phyloP scores from a whole-genome alignment of 257 asterid genomes.

The Petunia secreta region DNA sequence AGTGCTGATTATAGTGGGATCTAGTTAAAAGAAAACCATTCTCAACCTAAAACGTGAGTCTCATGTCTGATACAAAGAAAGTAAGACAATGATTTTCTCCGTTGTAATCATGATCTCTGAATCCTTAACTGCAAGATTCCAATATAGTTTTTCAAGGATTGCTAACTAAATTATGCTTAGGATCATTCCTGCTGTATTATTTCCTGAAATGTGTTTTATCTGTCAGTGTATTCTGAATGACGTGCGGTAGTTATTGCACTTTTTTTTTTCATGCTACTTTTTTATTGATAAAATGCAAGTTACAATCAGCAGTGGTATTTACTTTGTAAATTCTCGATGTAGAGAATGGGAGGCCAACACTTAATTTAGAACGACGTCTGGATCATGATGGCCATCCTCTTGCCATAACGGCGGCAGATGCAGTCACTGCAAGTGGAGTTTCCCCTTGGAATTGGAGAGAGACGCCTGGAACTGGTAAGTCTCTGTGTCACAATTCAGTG shows the following conservation, averaged over 20 bases:
- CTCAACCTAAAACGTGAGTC: neutral
- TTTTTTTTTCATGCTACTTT: neutral
- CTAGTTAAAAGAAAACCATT: constrained; percentile 13
- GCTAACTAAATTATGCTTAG: no score
- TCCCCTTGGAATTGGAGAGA: constrained; percentile 99
- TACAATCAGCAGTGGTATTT: neutral
- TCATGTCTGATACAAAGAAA: neutral
- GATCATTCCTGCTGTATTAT: no score
- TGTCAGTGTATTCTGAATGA: no score
- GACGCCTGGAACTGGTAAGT: constrained; percentile 76
- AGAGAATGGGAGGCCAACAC: constrained; percentile 75
- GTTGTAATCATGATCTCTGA: neutral
- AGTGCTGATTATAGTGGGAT: neutral
- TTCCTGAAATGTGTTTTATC: no score
- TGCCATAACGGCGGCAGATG: constrained; percentile 82
- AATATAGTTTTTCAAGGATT: neutral
- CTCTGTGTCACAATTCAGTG: constrained; percentile 27
- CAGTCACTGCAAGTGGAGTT: constrained; percentile 75
- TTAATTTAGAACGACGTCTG: constrained; percentile 69
- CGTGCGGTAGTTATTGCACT: no score
- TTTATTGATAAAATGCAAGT: neutral
- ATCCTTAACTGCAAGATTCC: neutral
- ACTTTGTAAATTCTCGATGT: constrained; percentile 30
- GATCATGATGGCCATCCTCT: constrained; percentile 96
- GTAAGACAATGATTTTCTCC: neutral